Evolutionary conservation across 352 stramenopile genomes (phyloP).

Genomic region (Plasmopara halstedii): DNA sequence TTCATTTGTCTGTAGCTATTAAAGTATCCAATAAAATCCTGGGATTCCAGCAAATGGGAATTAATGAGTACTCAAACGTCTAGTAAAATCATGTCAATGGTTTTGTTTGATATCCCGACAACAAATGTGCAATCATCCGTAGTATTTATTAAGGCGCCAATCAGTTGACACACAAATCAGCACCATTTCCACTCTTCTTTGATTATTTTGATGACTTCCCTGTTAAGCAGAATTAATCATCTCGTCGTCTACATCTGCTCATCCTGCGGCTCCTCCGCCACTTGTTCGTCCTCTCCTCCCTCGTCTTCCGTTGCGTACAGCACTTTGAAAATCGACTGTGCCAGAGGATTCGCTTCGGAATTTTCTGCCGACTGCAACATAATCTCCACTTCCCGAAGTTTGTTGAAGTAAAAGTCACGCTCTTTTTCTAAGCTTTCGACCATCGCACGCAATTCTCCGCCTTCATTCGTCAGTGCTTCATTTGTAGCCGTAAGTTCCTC

Average conservation of each 20-base stretch:
- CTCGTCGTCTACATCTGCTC: constrained; percentile 41
- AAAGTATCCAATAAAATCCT: too few relatives aligned
- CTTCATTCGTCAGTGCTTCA: constrained; percentile 68
- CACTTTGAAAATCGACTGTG: constrained; percentile 78
- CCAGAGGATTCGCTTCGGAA: constrained; percentile 44
- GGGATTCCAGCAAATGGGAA: too few relatives aligned
- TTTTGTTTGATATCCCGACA: too few relatives aligned
- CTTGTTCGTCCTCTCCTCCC: constrained; percentile 33
- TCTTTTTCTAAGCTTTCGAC: constrained; percentile 90
- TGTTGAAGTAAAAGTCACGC: constrained; percentile 99
- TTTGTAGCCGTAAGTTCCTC: constrained; percentile 63
- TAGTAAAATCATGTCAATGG: too few relatives aligned
- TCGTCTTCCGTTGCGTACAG: constrained; percentile 76
- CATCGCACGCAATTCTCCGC: constrained; percentile 62
- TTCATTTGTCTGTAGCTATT: too few relatives aligned
- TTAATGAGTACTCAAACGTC: too few relatives aligned
- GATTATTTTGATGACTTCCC: too few relatives aligned
- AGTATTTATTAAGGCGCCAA: too few relatives aligned
- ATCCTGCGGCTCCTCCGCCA: constrained; percentile 37
- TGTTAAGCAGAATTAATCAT: too few relatives aligned
- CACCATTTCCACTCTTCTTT: too few relatives aligned
- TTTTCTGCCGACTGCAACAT: constrained; percentile 84
- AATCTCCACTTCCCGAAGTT: constrained; percentile 96
- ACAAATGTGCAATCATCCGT: too few relatives aligned
- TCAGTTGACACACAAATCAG: too few relatives aligned